Conservation (phyloP, 495 filamentous ascomycete genomes). For the Tuber brumale region DNA sequence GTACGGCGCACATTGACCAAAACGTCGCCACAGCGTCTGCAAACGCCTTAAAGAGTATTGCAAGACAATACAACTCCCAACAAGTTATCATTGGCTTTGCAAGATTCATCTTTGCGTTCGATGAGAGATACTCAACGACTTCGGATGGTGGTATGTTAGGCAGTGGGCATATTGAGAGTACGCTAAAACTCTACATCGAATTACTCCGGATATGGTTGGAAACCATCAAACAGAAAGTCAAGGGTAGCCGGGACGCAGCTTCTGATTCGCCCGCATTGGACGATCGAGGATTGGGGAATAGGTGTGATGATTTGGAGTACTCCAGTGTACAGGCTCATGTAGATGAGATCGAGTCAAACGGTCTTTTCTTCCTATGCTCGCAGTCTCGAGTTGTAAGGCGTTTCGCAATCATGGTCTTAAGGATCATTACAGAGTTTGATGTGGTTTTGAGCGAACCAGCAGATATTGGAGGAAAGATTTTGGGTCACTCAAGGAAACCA, state of each 20-base stretch:
- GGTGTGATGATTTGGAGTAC: slow-evolving; percentile 71
- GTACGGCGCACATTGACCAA: slow-evolving; percentile 87
- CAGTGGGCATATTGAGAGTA: slow-evolving; percentile 89
- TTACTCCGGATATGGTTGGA: slow-evolving; percentile 94
- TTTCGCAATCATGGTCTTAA: slow-evolving; percentile 85
- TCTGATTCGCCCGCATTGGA: slow-evolving; percentile 50
- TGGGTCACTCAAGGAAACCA: slow-evolving; percentile 39
- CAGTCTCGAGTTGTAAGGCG: slow-evolving; percentile 82
- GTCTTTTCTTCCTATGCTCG: slow-evolving; percentile 96
- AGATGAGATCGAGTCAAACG: slow-evolving; percentile 94
- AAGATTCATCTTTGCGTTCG: slow-evolving; percentile 95
- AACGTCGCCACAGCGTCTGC: slow-evolving; percentile 90
- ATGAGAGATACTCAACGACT: slow-evolving; percentile 94
- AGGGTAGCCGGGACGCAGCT: slow-evolving; percentile 50
- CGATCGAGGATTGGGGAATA: slow-evolving; percentile 51
- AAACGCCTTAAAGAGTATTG: slow-evolving; percentile 89
- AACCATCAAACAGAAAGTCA: slow-evolving; percentile 78
- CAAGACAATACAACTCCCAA: slow-evolving; percentile 84
- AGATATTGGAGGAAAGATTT: slow-evolving; percentile 49
- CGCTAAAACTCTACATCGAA: slow-evolving; percentile 85
- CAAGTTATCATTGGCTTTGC: slow-evolving; percentile 96
- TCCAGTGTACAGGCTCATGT: slow-evolving; percentile 84
- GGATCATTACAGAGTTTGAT: slow-evolving; percentile 90
- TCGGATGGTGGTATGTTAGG: slow-evolving; percentile 97
- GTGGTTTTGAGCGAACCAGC: slow-evolving; percentile 64